These are phyloP conservation scores for Euphorbia corollata DNA, from an alignment of 441 rosid genomes.

Conservation along the genomic window DNA sequence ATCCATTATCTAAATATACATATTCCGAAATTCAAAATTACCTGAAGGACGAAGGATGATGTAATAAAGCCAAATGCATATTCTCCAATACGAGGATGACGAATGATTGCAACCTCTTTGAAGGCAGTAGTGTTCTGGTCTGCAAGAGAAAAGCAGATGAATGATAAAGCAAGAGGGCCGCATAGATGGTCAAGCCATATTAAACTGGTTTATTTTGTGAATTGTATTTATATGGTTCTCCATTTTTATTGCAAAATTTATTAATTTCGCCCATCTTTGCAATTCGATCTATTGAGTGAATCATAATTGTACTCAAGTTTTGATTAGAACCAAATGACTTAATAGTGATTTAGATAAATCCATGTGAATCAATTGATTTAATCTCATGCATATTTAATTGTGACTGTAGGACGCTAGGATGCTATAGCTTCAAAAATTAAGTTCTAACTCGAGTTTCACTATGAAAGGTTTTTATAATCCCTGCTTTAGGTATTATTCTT, in stretches of 20 bases:
- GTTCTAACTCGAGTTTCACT: neutral
- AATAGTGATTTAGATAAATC: neutral
- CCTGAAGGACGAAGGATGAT: constrained; percentile 78
- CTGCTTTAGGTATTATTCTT: neutral
- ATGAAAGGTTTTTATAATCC: neutral
- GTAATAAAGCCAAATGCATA: constrained; percentile 95
- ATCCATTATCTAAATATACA: neutral
- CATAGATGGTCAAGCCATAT: constrained; percentile 11
- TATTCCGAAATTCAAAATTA: constrained; percentile 18
- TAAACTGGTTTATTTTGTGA: neutral
- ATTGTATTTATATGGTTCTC: neutral
- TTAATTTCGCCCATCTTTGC: neutral
- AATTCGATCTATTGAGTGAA: neutral
- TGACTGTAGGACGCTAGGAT: neutral
- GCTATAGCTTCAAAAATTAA: neutral
- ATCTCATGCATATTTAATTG: neutral
- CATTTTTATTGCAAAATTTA: neutral
- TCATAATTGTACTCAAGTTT: neutral
- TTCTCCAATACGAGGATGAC: constrained; percentile 96
- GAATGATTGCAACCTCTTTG: constrained; percentile 90
- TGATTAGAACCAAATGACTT: neutral
- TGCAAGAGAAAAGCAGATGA: constrained; percentile 29
- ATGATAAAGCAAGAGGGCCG: constrained; percentile 6
- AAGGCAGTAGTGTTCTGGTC: constrained; percentile 92
- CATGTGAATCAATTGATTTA: neutral